Evolutionary conservation across 805 yeast species (phyloP), one percentile per base, ranked within the genome.

Genomic region (Candida dajiaensis): DNA sequence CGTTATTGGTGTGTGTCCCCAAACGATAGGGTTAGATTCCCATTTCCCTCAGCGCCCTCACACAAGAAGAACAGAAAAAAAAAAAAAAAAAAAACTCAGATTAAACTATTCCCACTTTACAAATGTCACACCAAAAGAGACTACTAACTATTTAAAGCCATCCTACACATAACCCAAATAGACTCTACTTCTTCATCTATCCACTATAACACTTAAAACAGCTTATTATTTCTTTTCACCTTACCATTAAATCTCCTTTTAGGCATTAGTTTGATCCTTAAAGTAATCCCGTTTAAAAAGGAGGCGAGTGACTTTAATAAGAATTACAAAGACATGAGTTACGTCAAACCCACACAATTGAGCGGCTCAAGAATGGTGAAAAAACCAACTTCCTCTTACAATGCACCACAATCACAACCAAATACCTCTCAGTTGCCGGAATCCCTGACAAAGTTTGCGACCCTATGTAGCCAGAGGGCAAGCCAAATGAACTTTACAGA

Each of bases 341-440:
- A 38, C 38, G 56, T 52, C 13, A 44, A 49, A 16, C 54, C 56
- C 11, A 43, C 48, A 5, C 13, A 47, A 1, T 28, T 50, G n/a
- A 50, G 53, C 21, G 23, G 25, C 18, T 19, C 39, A 2, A 19
- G 22, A 19, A 13, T 20, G n/a, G n/a, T n/a, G 19, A 25, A 36
- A 20, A 19, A 16, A 19, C n/a, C 22, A 18, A 18, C 5, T 3
- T 13, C 39, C 7, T 36, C 39, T 10, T 13, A 25, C 9, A 19
- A 13, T 13, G 6, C 25, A 12, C 4, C n/a, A 3, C 23, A 19
- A 9, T 18, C 21, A 16, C 13, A 15, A 7, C 19, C 28, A 22
- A 23, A 38, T 8, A 38, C 31, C 8, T 38, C 29, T 7, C 18
- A 21, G 11, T 16, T 38, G 13, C 41, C 33, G 4, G 29, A 39